Percentiles rank a stretch among this genome's conserved stretches.
Conservation (phyloP, 352 stramenopile genomes). For the Pythium insidiosum region DNA sequence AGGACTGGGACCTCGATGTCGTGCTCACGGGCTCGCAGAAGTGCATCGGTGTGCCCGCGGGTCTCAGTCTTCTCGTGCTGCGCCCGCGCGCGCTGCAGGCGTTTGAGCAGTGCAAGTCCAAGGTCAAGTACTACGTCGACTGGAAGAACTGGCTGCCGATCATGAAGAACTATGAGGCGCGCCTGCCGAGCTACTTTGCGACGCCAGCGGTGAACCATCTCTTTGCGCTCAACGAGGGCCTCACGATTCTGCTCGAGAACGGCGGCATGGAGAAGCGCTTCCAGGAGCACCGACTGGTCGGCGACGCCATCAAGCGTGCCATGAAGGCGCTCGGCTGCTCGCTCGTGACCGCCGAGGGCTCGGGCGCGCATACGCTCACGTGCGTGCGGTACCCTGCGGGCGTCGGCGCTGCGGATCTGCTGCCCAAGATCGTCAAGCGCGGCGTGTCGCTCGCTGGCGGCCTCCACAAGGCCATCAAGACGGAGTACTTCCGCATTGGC, state of each 20-base stretch:
- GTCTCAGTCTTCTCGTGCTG: conserved; percentile 56
- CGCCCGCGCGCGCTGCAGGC: conserved; percentile 54
- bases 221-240: conserved; percentile 54
- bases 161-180: conserved; percentile 81
- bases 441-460: conserved; percentile 68
- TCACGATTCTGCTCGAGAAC: conserved; percentile 65
- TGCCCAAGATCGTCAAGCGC: conserved; percentile 62
- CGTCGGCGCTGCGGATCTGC: conserved; percentile 51
- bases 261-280: conserved; percentile 77
- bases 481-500: conserved; percentile 78
- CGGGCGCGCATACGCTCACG: conserved; percentile 58
- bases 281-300: conserved; percentile 48
- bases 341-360: conserved; percentile 42
- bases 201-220: conserved; percentile 76
- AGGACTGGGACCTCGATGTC: conserved; percentile 72
- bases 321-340: conserved; percentile 53
- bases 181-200: conserved; percentile 68
- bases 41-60: conserved; percentile 62
- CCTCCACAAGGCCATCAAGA: conserved; percentile 79
- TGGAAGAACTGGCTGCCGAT: conserved; percentile 78
- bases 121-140: conserved; percentile 63
- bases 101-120: conserved; percentile 50
- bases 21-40: conserved; percentile 77
- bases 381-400: conserved; percentile 68
- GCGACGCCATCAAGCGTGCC: conserved; percentile 53